phyloP scores from a whole-genome alignment of 805 yeast species.

The Wickerhamomyces chaumierensis region DNA sequence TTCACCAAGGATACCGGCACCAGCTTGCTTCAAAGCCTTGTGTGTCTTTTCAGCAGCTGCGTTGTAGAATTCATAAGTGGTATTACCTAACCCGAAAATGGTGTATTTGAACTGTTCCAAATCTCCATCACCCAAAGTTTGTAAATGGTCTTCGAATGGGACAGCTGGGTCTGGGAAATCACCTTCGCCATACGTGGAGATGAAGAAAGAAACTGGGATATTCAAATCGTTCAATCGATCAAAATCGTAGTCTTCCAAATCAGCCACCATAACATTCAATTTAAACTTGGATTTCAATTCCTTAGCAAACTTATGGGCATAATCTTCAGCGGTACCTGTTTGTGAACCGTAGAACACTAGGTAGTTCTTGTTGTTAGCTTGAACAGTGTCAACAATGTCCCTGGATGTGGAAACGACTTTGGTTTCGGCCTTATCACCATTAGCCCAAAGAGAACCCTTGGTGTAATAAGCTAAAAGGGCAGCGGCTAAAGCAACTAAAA shows the following conservation, averaged over 20 bases:
- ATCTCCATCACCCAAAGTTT: constrained; percentile 38
- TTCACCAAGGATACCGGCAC: constrained; percentile 65
- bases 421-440: constrained; percentile 21
- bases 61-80: constrained; percentile 87
- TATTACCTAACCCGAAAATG: constrained; percentile 88
- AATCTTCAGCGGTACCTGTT: constrained; percentile 98
- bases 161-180: constrained; percentile 96
- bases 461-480: constrained; percentile 59
- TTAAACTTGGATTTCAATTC: constrained; percentile 79
- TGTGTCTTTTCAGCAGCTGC: constrained; percentile 60
- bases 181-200: constrained; percentile 97
- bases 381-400: constrained; percentile 47
- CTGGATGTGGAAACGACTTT: constrained; percentile 33
- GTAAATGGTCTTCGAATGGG: constrained; percentile 60
- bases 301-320: constrained; percentile 80
- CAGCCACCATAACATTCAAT: constrained; percentile 74
- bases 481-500: constrained; percentile 52
- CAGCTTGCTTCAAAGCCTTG: constrained; percentile 42
- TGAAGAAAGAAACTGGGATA: constrained; percentile 57
- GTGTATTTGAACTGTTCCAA: constrained; percentile 54
- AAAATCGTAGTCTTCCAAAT: constrained; percentile 79
- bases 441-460: constrained; percentile 44
- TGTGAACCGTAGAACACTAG: constrained; percentile 87
- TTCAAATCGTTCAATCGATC: constrained; percentile 61
- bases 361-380: constrained; percentile 57